phyloP scores from a whole-genome alignment of 2,329 filamentous ascomycete species.

The Parascedosporium putredinis region DNA sequence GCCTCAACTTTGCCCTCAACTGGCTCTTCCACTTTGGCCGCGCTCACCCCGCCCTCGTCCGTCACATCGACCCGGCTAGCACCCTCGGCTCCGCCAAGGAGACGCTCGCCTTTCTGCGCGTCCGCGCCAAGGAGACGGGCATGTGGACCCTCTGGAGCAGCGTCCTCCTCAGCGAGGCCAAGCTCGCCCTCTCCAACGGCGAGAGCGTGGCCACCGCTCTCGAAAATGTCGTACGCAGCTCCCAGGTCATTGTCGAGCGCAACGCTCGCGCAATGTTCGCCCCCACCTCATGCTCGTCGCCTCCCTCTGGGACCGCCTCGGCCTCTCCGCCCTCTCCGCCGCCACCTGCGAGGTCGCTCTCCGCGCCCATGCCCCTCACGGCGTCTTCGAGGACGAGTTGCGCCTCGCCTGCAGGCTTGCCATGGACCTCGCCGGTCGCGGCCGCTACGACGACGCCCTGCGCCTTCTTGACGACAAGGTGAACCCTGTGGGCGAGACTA shows the following conservation, averaged over 20 bases:
- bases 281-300: conserved; percentile 63
- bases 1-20: conserved; percentile 88
- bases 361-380: conserved; percentile 52
- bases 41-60: conserved; percentile 66
- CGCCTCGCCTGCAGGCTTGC: conserved; percentile 64
- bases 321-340: conserved; percentile 43
- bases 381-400: conserved; percentile 64
- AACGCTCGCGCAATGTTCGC: conserved; percentile 61
- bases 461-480: conserved; percentile 37
- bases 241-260: conserved; percentile 69
- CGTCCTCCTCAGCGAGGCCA: conserved; percentile 76
- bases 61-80: conserved; percentile 57
- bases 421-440: conserved; percentile 47
- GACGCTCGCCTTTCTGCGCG: conserved; percentile 70
- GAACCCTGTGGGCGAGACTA: conserved; percentile 33
- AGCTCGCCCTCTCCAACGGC: conserved; percentile 63
- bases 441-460: conserved; percentile 60
- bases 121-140: conserved; percentile 74
- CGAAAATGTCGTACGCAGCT: conserved; percentile 72
- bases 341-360: conserved; percentile 64
- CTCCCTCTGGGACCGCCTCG: conserved; percentile 67
- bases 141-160: conserved; percentile 81
- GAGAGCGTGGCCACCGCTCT: conserved; percentile 53
- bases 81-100: conserved; percentile 72
- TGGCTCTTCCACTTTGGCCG: conserved; percentile 96